Base-by-base conservation (phyloP, 116 monocot genomes). In the Papilionanthe hybrid region DNA sequence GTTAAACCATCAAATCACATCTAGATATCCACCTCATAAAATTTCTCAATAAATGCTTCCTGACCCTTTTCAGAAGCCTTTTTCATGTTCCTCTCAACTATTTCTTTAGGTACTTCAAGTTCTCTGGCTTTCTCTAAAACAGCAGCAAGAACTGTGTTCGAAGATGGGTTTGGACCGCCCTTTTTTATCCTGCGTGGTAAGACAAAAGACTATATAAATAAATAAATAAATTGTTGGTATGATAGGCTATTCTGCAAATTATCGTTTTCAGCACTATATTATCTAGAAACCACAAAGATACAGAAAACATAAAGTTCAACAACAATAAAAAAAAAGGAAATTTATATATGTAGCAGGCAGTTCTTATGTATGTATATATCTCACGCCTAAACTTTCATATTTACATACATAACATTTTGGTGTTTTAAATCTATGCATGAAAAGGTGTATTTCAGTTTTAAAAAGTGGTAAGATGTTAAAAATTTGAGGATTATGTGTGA, bases 71-170 rank as follows among this genome's bases (percentile, higher is more conserved):
- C 94, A 74, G 92, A 91, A 58, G 94, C 97, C 78, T 78, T 97
- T 82, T 94, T 97, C 13, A 97, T 91, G 77, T 97, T 97, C 25
- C 97, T 80, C 60, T 97, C 97, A 17, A 97, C 80, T 66, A 94
- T 88, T 84, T 97, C 97, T 84, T 86, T 97, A 9, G 97, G 97
- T 32, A 97, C 86, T 76, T 97, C 97, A 86, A 97, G 94, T 71
- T 92, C 86, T 83, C 92, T 97, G 78, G 97, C 94, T 86, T 90
- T 97, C 67, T 97, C 97, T 74, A 97, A 81, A 17, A 92, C 82
- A 77, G 91, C 86, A 76, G 92, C 92, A 86, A 97, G 83, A 85
- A 79, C 47, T 11, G 87, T 90, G 60, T 97, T 97, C 55, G 94
- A 97, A 69, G 81, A 56, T 50, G 97, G 91, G 81, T 87, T 97